Percentiles rank a stretch among this genome's conserved stretches.
Conservation (phyloP, 176 grass and related monocot species). For the Eragrostis curvula region DNA sequence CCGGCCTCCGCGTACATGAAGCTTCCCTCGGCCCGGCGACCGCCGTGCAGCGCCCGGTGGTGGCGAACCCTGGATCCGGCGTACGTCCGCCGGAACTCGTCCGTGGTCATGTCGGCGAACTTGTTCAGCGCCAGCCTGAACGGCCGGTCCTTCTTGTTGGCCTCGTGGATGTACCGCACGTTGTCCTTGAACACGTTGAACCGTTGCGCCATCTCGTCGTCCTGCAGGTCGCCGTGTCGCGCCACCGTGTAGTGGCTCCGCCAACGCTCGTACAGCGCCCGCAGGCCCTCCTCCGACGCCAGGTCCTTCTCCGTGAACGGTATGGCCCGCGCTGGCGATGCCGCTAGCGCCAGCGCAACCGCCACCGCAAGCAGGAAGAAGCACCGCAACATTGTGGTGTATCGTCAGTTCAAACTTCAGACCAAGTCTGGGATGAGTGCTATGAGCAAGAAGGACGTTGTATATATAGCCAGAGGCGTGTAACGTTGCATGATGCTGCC, state of each 20-base stretch:
- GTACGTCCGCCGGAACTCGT: slow-evolving; percentile 68
- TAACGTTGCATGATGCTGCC: not conserved
- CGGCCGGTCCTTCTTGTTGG: slow-evolving; percentile 55
- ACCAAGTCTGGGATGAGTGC: not conserved
- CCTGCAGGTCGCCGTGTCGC: not conserved
- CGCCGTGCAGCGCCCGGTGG: slow-evolving; percentile 32
- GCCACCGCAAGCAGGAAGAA: not conserved
- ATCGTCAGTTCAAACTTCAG: not conserved
- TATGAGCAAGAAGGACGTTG: not conserved
- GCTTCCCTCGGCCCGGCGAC: not conserved
- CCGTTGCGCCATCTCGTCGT: not conserved
- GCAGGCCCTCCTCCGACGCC: slow-evolving; percentile 60
- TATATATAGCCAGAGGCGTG: not conserved
- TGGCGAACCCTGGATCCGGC: slow-evolving; percentile 43
- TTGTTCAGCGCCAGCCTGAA: slow-evolving; percentile 83
- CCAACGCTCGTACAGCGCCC: slow-evolving; percentile 67
- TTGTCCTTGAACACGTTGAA: slow-evolving; percentile 87
- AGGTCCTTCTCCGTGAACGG: slow-evolving; percentile 62
- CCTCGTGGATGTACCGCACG: slow-evolving; percentile 62
- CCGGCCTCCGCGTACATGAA: slow-evolving; percentile 47
- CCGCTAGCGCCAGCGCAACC: not conserved
- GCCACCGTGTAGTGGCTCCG: slow-evolving; percentile 52
- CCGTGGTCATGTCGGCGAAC: slow-evolving; percentile 78
- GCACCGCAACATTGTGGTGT: not conserved
- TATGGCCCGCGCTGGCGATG: slow-evolving; percentile 6